Base-by-base conservation (phyloP, 257 asterid species). In the Agastache rugosa region DNA sequence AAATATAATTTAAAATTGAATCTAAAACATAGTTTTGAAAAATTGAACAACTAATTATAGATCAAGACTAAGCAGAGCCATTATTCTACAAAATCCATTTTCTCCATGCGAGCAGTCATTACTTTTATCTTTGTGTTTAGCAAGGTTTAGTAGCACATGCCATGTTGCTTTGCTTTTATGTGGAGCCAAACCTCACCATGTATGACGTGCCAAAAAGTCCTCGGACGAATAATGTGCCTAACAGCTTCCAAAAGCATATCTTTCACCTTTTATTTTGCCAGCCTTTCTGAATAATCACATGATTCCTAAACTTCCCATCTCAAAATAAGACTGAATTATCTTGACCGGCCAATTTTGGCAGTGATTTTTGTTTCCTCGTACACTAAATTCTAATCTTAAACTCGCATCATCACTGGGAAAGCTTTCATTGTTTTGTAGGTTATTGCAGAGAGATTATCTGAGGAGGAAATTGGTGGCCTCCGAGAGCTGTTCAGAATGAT, bases 391-490 rank as follows among this genome's bases (percentile, higher is more conserved):
- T 29, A 29, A 14, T 59, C 20, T 27, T 62, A 22, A 73, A 29
- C 77, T 37, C 16, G 65, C 39, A 8, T 25, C 42, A 35, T 68
- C 41, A 72, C 65, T 59, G 65, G 72, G 16, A 22, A 70, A 58
- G 19, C 59, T 63, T 71, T 63, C 69, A 48, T 67, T 73, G 60
- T 69, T 51, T 63, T 77, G 72, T 71, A 93, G 98, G 98, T 93
- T 19, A 93, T 93, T 48, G 98, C 98, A 0, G 98, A 93, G 81
- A 83, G 87, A 78, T 85, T 93, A 51, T 93, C 98, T 10, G 98
- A 93, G 80, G 98, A 93, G 73, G 98, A 93, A 83, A 93, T 93
- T 31, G 98, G 97, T 16, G 98, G 98, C 31, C 90, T 93, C 69
- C 88, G 87, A 75, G 96, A 91, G 82, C 73, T 93, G 79, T 93